These are phyloP conservation scores for Trichoderma harzianum DNA, from an alignment of 2,329 filamentous ascomycete genomes.

Conservation along the genomic window DNA sequence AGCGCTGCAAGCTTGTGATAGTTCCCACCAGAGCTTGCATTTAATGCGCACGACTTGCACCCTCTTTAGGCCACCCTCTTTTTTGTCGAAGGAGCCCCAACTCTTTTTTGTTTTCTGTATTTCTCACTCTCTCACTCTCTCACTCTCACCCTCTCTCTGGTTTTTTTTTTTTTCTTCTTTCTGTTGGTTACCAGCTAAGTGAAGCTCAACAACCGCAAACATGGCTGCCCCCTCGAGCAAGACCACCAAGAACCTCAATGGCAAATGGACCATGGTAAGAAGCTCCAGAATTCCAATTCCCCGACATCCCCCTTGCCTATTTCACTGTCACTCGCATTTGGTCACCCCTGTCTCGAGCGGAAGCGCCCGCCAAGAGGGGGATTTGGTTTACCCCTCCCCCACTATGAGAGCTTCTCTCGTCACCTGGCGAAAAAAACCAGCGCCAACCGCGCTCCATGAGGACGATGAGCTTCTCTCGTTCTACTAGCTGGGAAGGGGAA, in stretches of 20 bases:
- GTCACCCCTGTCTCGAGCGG: background rate
- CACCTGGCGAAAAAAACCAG: background rate
- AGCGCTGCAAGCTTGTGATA: slow-evolving; percentile 12
- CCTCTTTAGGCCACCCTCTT: background rate
- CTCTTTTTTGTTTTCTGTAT: background rate
- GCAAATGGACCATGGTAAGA: slow-evolving; percentile 67
- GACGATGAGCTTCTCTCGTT: background rate
- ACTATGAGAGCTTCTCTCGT: background rate
- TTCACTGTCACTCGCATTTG: background rate
- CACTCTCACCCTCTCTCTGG: no score
- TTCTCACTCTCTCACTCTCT: background rate
- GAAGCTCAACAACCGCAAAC: slow-evolving; percentile 25
- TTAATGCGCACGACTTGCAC: slow-evolving; percentile 6
- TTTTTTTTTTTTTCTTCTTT: background rate
- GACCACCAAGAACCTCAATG: slow-evolving; percentile 65
- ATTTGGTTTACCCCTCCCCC: slow-evolving; percentile 4
- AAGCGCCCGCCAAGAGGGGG: background rate
- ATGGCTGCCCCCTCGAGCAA: slow-evolving; percentile 71
- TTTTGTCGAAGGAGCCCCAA: background rate
- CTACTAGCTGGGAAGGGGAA: background rate
- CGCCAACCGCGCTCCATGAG: slow-evolving; percentile 13
- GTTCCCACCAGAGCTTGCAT: slow-evolving; percentile 7
- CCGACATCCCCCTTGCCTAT: background rate
- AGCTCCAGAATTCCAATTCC: background rate
- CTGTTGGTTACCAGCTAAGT: background rate